phyloP scores from a whole-genome alignment of 192 early-diverging fungal genomes.

The Obelidium mucronatum region DNA sequence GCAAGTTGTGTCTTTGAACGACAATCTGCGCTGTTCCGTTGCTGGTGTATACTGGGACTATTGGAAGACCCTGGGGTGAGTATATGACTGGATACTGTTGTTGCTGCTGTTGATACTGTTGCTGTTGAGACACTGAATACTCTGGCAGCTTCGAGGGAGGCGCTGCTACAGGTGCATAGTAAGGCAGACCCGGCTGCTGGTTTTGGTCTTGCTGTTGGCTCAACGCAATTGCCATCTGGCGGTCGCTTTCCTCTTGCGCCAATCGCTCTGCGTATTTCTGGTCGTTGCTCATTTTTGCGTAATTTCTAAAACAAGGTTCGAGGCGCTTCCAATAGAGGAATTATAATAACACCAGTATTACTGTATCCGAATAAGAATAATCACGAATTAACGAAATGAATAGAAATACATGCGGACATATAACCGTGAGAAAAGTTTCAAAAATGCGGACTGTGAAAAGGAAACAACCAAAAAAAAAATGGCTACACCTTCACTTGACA shows the following conservation, averaged over 20 bases:
- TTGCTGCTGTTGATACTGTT: neutral
- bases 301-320: neutral
- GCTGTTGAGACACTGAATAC: neutral
- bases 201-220: neutral
- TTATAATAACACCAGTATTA: neutral
- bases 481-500: too few relatives aligned
- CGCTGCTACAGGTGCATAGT: neutral
- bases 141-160: neutral
- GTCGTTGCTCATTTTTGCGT: neutral
- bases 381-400: too few relatives aligned
- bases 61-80: neutral
- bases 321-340: neutral
- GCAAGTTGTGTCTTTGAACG: constrained; percentile 4
- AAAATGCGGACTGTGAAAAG: too few relatives aligned
- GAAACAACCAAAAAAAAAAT: too few relatives aligned
- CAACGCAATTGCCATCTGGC: neutral
- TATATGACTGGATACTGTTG: neutral
- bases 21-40: neutral
- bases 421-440: too few relatives aligned
- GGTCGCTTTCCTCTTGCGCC: neutral
- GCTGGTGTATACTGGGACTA: neutral
- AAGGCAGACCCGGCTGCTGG: neutral
- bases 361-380: neutral
- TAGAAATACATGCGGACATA: too few relatives aligned
- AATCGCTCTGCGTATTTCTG: neutral